Percentiles rank a stretch among this genome's conserved stretches.
These are phyloP conservation scores for Cercis canadensis DNA, from an alignment of 306 rosid species.

Conservation along the genomic window DNA sequence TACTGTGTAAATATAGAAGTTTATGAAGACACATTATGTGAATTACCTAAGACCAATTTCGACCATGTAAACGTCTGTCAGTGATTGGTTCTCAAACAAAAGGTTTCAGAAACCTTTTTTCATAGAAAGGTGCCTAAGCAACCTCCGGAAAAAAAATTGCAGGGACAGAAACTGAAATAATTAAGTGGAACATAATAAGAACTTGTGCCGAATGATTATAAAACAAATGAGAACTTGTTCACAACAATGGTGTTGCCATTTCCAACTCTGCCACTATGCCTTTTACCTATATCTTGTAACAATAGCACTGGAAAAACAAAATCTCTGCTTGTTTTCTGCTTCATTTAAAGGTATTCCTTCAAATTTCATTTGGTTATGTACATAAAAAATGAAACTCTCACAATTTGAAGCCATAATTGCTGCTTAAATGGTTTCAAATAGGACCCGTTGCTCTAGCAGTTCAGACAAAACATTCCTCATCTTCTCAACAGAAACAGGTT, in stretches of 20 bases:
- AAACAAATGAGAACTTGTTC: neutral
- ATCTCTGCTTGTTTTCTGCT: slow-evolving; percentile 13
- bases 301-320: slow-evolving; percentile 8
- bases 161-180: too few species aligned
- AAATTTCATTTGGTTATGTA: slow-evolving; percentile 38
- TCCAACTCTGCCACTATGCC: slow-evolving; percentile 22
- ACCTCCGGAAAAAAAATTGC: too few species aligned
- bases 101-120: too few species aligned
- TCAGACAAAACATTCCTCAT: slow-evolving; percentile 79
- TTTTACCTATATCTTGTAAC: slow-evolving; percentile 9
- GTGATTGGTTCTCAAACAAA: too few species aligned
- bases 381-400: slow-evolving; percentile 31
- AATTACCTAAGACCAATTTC: too few species aligned
- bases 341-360: slow-evolving; percentile 32
- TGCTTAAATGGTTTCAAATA: slow-evolving; percentile 62
- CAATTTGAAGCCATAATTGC: slow-evolving; percentile 17
- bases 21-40: too few species aligned
- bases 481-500: slow-evolving; percentile 90
- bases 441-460: slow-evolving; percentile 71
- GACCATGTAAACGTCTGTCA: too few species aligned
- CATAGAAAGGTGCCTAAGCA: too few species aligned
- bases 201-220: slow-evolving; percentile 35
- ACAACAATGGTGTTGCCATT: slow-evolving; percentile 39
- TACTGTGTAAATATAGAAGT: too few species aligned
- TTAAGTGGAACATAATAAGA: too few species aligned